Base-by-base conservation (phyloP, 2,329 filamentous ascomycete species). In the Microdochium bolleyi region DNA sequence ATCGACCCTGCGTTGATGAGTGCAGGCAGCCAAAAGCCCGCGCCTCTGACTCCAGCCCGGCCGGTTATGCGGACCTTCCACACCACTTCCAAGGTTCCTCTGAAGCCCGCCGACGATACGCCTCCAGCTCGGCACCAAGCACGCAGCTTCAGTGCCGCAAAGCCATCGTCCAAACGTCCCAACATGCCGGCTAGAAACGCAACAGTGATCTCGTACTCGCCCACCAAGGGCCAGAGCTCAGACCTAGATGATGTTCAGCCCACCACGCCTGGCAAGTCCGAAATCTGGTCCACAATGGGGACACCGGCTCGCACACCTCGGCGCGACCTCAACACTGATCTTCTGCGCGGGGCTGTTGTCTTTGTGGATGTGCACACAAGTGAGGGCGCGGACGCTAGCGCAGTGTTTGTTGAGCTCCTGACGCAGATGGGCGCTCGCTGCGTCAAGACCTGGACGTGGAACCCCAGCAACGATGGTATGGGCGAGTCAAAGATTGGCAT, bases 361-460 rank as follows among this genome's bases (percentile, higher is more conserved):
- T 90, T 85, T 63, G 88, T 94, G 2, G 90, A 96, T 66, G 89
- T 95, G 2, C 83, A 89, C 64, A 92, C 88, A 1, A 87, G 82
- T 9, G 88, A 94, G 61, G 90, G 90, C 5, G 85, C 84, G 24
- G 88, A 94, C 67, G 88, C 88, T 8, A 89, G 87, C 62, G 79
- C 79, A n/a, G 82, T 94, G 53, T 95, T 95, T 64, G 78, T 89
- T 16, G 87, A 92, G 60, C 76, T 95, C 7, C 77, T 95, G 22
- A 81, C 77, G 9, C 83, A 89, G 61, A 91, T 95, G 82, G 91
- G 91, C 11, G 91, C 91, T 21, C 80, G 82, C 48, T 90, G 88
- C 61, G 79, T 92, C 46, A 88, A 85, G 68, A 78, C 76, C 14
- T 94, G 89, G 89, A 73, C 74, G 48, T 92, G 88, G 85, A 86